These are phyloP conservation scores for Corrigiola litoralis DNA, from an alignment of 179 eudicot genomes.

Conservation along the genomic window DNA sequence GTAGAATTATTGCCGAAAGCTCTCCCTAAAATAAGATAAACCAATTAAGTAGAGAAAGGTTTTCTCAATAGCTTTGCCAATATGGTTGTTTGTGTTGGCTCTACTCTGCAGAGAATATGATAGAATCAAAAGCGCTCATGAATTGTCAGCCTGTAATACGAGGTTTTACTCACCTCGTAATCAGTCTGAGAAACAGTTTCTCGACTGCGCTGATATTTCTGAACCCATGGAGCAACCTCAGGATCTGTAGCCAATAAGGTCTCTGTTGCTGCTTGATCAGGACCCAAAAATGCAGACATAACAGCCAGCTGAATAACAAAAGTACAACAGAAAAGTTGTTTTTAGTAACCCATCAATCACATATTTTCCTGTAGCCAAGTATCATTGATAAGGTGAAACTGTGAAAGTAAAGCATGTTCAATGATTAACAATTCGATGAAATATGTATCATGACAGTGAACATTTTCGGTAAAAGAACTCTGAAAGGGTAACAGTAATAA, in stretches of 20 bases:
- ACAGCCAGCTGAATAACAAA: constrained; percentile 65
- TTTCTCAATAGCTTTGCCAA: too few relatives aligned
- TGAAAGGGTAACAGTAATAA: too few relatives aligned
- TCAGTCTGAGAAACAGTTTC: constrained; percentile 94
- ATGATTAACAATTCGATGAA: not conserved
- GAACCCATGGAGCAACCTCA: constrained; percentile 87
- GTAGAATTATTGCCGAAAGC: too few relatives aligned
- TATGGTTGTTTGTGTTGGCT: too few relatives aligned
- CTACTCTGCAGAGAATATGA: not conserved
- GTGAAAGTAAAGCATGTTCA: not conserved
- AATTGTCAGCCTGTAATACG: not conserved
- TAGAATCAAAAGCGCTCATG: not conserved
- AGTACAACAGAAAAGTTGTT: not conserved
- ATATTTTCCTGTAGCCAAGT: not conserved
- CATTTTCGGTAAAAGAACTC: too few relatives aligned
- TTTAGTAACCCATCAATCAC: not conserved
- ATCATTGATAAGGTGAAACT: not conserved
- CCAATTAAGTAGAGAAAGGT: too few relatives aligned
- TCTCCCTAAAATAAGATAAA: too few relatives aligned
- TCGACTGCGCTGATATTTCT: constrained; percentile 92
- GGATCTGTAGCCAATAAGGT: constrained; percentile 67
- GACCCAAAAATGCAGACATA: constrained; percentile 94
- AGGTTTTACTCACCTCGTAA: constrained; percentile 50
- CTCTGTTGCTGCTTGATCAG: constrained; percentile 79
- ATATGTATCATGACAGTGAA: too few relatives aligned